Evolutionary conservation across 1,139 yeast species (phyloP).

Genomic region (Kodamaea anthophila): DNA sequence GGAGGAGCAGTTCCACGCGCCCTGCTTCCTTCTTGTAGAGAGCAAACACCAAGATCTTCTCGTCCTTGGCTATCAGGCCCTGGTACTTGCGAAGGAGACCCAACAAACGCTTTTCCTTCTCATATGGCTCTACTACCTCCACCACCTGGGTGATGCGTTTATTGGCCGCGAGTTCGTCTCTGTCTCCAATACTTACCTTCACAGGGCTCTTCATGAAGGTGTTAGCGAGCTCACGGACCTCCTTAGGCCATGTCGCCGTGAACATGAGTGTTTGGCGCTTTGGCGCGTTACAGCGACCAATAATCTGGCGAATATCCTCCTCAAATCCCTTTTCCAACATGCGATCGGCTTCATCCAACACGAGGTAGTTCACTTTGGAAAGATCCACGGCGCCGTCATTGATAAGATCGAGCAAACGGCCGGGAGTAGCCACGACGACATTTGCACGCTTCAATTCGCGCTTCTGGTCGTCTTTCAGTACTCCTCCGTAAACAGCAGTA

Average conservation of each 20-base stretch:
- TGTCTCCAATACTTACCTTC: constrained; percentile 86
- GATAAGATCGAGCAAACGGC: constrained; percentile 84
- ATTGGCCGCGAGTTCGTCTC: constrained; percentile 91
- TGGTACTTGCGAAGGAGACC: constrained; percentile 72
- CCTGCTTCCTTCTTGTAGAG: constrained; percentile 94
- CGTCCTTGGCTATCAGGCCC: constrained; percentile 56
- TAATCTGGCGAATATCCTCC: constrained; percentile 84
- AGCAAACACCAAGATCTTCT: constrained; percentile 86
- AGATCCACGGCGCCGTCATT: constrained; percentile 83
- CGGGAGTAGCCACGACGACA: constrained; percentile 95
- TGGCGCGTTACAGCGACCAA: constrained; percentile 43
- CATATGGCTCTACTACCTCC: constrained; percentile 81
- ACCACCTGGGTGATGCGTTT: constrained; percentile 89
- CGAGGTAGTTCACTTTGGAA: constrained; percentile 65
- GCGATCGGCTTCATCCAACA: constrained; percentile 96
- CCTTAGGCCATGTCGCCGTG: constrained; percentile 87
- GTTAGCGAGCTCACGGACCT: constrained; percentile 86
- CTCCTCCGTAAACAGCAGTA: constrained; percentile 95
- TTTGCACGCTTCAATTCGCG: constrained; percentile 49
- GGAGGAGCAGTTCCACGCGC: constrained; percentile 73
- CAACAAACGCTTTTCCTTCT: constrained; percentile 72
- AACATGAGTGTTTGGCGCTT: constrained; percentile 81
- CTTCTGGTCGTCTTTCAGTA: constrained; percentile 89
- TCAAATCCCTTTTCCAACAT: constrained; percentile 96
- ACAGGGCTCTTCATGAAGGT: constrained; percentile 80